phyloP scores from a whole-genome alignment of 768 basidiomycete genomes.

The Lactifluus subvellereus region DNA sequence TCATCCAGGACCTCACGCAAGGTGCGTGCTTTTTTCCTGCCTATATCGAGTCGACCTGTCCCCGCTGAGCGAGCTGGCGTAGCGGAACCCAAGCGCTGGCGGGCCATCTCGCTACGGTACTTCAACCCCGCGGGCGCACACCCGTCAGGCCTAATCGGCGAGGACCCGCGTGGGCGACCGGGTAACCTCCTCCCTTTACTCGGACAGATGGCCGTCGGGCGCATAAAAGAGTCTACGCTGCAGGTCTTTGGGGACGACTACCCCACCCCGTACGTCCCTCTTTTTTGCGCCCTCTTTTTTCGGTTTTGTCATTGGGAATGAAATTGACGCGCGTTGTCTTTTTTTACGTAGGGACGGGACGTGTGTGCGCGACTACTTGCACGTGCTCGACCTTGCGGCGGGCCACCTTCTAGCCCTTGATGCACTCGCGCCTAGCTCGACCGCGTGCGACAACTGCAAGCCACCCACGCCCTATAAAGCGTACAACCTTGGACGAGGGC shows the following conservation, averaged over 20 bases:
- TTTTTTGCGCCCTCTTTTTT: neutral
- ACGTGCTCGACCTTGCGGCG: slow-evolving; percentile 89
- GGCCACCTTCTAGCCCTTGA: slow-evolving; percentile 91
- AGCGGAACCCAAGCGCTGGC: slow-evolving; percentile 71
- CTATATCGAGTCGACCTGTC: neutral
- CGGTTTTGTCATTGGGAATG: neutral
- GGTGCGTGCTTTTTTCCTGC: slow-evolving; percentile 39
- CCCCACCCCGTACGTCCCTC: slow-evolving; percentile 69
- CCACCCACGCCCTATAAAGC: slow-evolving; percentile 71
- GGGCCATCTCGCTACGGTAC: slow-evolving; percentile 84
- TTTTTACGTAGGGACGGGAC: slow-evolving; percentile 70
- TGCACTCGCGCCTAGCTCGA: slow-evolving; percentile 59
- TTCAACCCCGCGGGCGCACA: slow-evolving; percentile 99
- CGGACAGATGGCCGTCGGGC: slow-evolving; percentile 91
- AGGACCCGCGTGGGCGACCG: slow-evolving; percentile 93
- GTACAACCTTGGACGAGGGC: slow-evolving; percentile 94
- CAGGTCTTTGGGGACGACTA: slow-evolving; percentile 96
- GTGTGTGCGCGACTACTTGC: slow-evolving; percentile 94
- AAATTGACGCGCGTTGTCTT: neutral
- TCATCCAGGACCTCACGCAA: slow-evolving; percentile 83
- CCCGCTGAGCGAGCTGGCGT: slow-evolving; percentile 4
- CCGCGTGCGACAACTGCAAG: slow-evolving; percentile 52
- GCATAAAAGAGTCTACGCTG: slow-evolving; percentile 54
- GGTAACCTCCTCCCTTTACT: slow-evolving; percentile 91
- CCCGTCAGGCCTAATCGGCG: slow-evolving; percentile 90